A percentile compares a stretch with the other conserved stretches of the same genome.
Evolutionary conservation across 208 protist genomes (phyloP).

Genomic region (Leishmania major): DNA sequence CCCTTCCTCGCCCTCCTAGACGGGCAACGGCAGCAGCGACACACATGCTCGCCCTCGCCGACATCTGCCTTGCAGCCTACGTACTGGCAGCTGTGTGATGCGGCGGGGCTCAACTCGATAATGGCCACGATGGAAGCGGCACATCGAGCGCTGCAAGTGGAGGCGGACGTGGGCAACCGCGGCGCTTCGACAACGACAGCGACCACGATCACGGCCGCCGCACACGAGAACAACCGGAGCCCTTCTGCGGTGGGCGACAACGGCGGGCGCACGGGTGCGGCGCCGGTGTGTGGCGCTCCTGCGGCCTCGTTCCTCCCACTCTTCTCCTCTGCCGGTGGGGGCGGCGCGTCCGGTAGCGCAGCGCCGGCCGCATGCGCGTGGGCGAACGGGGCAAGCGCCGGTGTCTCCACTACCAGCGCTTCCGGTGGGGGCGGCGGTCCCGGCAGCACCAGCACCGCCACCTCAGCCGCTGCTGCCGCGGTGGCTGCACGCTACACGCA

Average conservation of each 20-base stretch:
- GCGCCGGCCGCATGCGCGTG: not conserved
- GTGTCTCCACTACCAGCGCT: not conserved
- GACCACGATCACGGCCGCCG: not conserved
- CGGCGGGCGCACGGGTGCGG: not conserved
- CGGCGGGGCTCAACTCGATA: constrained; percentile 19
- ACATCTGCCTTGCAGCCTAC: constrained; percentile 2
- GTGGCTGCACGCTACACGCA: constrained; percentile 30
- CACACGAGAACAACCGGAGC: constrained; percentile 3
- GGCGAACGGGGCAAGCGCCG: not conserved
- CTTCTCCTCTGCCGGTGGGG: not conserved
- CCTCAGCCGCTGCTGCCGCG: not conserved
- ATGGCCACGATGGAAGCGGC: constrained; percentile 27
- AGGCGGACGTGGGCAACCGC: constrained; percentile 10
- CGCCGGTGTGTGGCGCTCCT: not conserved
- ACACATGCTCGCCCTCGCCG: not conserved
- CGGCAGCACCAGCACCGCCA: not conserved
- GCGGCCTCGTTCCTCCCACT: not conserved
- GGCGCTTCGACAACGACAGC: not conserved
- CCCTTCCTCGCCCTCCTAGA: not conserved
- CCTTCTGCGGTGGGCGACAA: not conserved
- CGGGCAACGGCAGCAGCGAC: not conserved
- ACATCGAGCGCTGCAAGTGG: constrained; percentile 21
- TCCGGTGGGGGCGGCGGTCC: not conserved
- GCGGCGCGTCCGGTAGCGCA: not conserved
- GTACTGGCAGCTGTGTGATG: constrained; percentile 27